Base-by-base conservation (phyloP, 2,329 filamentous ascomycete species). In the Diaporthe ampelina region DNA sequence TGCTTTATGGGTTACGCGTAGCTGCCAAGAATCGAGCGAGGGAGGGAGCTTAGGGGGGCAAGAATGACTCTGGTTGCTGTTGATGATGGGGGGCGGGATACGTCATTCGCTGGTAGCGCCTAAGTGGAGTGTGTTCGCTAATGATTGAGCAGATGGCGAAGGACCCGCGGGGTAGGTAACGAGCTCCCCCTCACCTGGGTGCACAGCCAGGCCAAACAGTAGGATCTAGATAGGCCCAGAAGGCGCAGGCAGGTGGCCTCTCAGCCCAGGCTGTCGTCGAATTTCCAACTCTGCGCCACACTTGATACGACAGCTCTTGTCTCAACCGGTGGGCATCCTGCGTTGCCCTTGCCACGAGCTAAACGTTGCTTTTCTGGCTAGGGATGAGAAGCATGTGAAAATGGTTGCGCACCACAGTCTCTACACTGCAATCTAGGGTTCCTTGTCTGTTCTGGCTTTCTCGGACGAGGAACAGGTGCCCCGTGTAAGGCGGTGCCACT, bases 21-120 rank as follows among this genome's bases (percentile, higher is more conserved):
- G 63, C 48, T 54, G 63, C 48, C 63, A 68, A 68, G 63, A 68
- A 54, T 68, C 48, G 43, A 68, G 48, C 63, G 40, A 57, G 63
- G 29, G 35, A 54, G 58, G 61, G 50, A 57, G 48, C 37, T 63
- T 63, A 43, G 59, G 48, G 21, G 50, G 57, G 29, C 24, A 57
- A 40, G 21, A 56, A 61, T 37, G 61, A 67, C 61, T 67, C 61
- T 67, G 61, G 61, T 43, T 52, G 61, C 61, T 67, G 61, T 29
- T 13, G 61, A 67, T 50, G 61, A 50, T 52, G 45, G 45, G 45
- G 43, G 61, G 43, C 61, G 61, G 29, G 58, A 32, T 68, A 68
- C 63, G 63, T 68, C 63, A 68, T 68, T 67, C 13, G 63, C 29
- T 52, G 24, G 61, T 67, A 52, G 61, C 21, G 61, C 61, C 29